Base-by-base conservation (phyloP, 257 asterid species). In the Nemophila menziesii region DNA sequence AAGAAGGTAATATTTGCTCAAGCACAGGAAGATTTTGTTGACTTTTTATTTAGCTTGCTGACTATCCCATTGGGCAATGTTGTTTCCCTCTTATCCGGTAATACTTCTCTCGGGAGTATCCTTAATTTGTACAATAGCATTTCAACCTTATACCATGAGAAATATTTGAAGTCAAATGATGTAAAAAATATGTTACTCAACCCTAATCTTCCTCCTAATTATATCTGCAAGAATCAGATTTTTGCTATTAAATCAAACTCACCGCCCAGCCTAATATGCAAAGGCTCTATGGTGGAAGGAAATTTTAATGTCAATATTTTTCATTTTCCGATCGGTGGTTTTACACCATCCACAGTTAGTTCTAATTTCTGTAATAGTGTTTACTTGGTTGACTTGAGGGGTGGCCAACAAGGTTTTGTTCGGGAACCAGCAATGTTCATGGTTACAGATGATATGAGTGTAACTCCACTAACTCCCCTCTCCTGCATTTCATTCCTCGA, bases 21-120 rank as follows among this genome's bases (percentile, higher is more conserved):
- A 15, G 42, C 42, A 37, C 17, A 15, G 9, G 42, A 11, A 12
- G 16, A 37, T 37, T 37, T 37, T 18, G 15, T 37, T 37, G 16
- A 37, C 5, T 37, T 37, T 6, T 18, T 37, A 37, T 37, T 13
- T 18, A 37, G 42, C 16, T 12, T 66, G 34, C 27, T 56, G 15
- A 48, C 65, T 0, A 17, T 67, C 27, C 72, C 72, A 0, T 37
- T 37, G 18, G 17, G 2, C 5, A 37, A 18, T 37, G 42, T 37
- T 2, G 42, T 37, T 15, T 37, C 42, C 1, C 42, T 37, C 5
- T 37, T 37, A 37, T 12, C 3, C 15, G 15, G 42, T 12, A 13
- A 15, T 15, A 37, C 17, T 37, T 1, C 1, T 13, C 16, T 37
- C 1, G 42, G 42, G 42, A 37, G 42, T 11, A 37, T 37, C 1